These are phyloP conservation scores for Apophysomyces sp. DNA, from an alignment of 371 early-diverging fungal genomes.

Conservation along the genomic window DNA sequence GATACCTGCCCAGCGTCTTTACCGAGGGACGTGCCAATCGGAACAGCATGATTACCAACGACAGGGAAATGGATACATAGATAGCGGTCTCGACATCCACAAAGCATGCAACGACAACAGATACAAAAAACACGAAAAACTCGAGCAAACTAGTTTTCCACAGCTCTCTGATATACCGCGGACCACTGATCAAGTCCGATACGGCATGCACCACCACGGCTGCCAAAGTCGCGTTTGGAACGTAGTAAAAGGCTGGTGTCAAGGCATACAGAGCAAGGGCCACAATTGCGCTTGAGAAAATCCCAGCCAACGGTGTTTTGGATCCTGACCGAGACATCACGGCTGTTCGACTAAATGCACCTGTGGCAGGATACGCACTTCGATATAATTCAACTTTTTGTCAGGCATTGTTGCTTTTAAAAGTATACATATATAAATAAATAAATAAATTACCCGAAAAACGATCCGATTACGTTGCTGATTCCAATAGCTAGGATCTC, in stretches of 20 bases:
- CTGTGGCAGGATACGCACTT: slow-evolving; percentile 82
- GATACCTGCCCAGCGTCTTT: slow-evolving; percentile 5
- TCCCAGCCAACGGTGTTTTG: slow-evolving; percentile 77
- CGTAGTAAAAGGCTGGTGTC: slow-evolving; percentile 84
- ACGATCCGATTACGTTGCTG: slow-evolving; percentile 75
- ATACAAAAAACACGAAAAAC: slow-evolving; percentile 42
- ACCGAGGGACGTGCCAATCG: slow-evolving; percentile 20
- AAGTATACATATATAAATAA: neutral
- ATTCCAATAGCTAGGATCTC: slow-evolving; percentile 86
- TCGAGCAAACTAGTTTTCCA: slow-evolving; percentile 48
- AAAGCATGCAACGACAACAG: slow-evolving; percentile 64
- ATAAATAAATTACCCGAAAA: slow-evolving; percentile 63
- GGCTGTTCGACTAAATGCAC: slow-evolving; percentile 88
- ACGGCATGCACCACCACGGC: slow-evolving; percentile 82
- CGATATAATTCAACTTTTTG: neutral
- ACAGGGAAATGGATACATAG: slow-evolving; percentile 21
- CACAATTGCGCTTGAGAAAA: slow-evolving; percentile 74
- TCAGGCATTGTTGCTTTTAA: neutral
- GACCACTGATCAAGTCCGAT: slow-evolving; percentile 49
- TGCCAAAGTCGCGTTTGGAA: slow-evolving; percentile 77
- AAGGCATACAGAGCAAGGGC: slow-evolving; percentile 76
- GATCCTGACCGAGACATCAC: slow-evolving; percentile 81
- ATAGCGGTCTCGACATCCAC: slow-evolving; percentile 24
- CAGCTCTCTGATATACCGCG: slow-evolving; percentile 22
- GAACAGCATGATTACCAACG: slow-evolving; percentile 18